A percentile compares a stretch with the other conserved stretches of the same genome.
phyloP scores from a whole-genome alignment of 805 yeast species.

The Sungouiozyma ichnusensis region DNA sequence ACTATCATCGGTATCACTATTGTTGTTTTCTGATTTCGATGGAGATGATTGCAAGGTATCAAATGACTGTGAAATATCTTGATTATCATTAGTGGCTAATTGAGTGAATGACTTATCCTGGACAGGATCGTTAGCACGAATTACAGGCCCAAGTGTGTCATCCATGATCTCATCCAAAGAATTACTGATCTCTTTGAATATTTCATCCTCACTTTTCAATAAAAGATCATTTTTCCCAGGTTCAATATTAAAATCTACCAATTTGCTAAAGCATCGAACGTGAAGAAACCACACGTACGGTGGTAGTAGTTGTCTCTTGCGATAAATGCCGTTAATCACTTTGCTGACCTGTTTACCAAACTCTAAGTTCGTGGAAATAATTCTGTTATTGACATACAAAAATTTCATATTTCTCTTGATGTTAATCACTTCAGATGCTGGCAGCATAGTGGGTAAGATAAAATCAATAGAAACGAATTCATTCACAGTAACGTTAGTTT shows the following conservation, averaged over 20 bases:
- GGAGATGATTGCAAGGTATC: too few relatives aligned
- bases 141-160: not conserved
- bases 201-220: conserved; percentile 14
- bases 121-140: too few relatives aligned
- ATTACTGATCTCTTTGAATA: conserved; percentile 13
- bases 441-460: conserved; percentile 30
- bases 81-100: too few relatives aligned
- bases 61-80: too few relatives aligned
- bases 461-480: conserved; percentile 8
- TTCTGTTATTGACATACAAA: conserved; percentile 30
- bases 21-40: too few relatives aligned
- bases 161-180: not conserved
- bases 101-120: too few relatives aligned
- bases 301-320: conserved; percentile 12
- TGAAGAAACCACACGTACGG: conserved; percentile 31
- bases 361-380: conserved; percentile 20
- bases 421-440: conserved; percentile 17
- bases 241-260: conserved; percentile 34
- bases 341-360: conserved; percentile 27
- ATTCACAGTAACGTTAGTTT: conserved; percentile 6
- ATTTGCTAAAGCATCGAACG: conserved; percentile 14
- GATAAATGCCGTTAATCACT: conserved; percentile 19
- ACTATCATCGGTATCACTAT: too few relatives aligned
- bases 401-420: conserved; percentile 17
- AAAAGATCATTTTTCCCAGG: conserved; percentile 36